Percentiles rank a stretch among this genome's conserved stretches.
phyloP scores from a whole-genome alignment of 495 filamentous ascomycete genomes.

The Penicillium atrosanguineum region DNA sequence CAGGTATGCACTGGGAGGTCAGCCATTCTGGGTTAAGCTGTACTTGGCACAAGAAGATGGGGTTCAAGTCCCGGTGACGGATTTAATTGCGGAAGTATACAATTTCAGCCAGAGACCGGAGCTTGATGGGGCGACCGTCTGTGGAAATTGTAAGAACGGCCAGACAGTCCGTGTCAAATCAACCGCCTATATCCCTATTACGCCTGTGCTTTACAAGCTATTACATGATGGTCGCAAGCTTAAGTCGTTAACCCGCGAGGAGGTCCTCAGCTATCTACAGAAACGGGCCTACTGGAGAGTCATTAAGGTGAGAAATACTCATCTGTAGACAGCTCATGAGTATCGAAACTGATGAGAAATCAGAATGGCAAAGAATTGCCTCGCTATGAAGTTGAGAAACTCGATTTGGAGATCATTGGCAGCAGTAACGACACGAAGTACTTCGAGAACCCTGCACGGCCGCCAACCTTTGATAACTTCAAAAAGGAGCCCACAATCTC shows the following conservation, averaged over 20 bases:
- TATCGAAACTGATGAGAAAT: too few species aligned
- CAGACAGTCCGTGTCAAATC: conserved; percentile 1
- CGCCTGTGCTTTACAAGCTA: conserved; percentile 7
- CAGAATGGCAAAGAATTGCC: conserved; percentile 1
- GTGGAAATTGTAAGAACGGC: conserved; percentile 9
- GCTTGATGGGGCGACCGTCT: conserved; percentile 1
- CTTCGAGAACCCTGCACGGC: too few species aligned
- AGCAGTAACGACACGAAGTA: background rate
- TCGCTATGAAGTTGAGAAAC: background rate
- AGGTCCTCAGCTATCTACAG: conserved; percentile 8
- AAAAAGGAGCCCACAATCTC: too few species aligned
- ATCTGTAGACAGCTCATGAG: too few species aligned
- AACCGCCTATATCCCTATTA: conserved; percentile 9
- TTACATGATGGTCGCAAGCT: conserved; percentile 1
- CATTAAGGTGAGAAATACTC: background rate
- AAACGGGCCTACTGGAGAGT: conserved; percentile 12
- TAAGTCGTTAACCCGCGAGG: conserved; percentile 1
- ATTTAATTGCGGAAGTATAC: conserved; percentile 13
- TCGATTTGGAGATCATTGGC: conserved; percentile 13
- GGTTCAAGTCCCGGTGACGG: background rate
- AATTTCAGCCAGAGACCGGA: conserved; percentile 12
- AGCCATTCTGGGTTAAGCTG: conserved; percentile 12
- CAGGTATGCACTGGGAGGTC: conserved; percentile 11
- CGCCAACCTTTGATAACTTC: too few species aligned
- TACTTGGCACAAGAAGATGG: conserved; percentile 4